Evolutionary conservation across 1,284 basidiomycete species (phyloP).

Genomic region (Leccinum pallidistipes): DNA sequence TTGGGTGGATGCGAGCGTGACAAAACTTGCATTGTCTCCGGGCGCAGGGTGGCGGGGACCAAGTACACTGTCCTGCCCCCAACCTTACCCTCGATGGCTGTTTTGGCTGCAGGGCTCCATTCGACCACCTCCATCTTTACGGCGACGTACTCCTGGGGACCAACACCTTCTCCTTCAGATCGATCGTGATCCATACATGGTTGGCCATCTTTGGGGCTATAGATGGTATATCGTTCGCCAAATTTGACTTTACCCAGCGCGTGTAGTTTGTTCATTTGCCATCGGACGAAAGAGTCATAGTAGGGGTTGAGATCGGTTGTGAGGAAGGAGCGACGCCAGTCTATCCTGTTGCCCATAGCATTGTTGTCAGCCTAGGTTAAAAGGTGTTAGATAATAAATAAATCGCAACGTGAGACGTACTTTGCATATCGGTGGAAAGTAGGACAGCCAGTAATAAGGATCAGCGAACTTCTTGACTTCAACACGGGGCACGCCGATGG

Average conservation of each 20-base stretch:
- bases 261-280: conserved; percentile 97
- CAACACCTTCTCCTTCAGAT: conserved; percentile 91
- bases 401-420: conserved; percentile 42
- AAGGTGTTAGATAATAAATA: conserved; percentile 5
- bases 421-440: conserved; percentile 96
- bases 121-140: conserved; percentile 94
- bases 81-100: conserved; percentile 64
- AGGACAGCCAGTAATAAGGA: conserved; percentile 88
- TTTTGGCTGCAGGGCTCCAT: conserved; percentile 70
- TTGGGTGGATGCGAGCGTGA: conserved; percentile 6
- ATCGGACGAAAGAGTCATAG: conserved; percentile 96
- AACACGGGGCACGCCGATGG: conserved; percentile 81
- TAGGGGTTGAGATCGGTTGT: conserved; percentile 97
- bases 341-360: conserved; percentile 89
- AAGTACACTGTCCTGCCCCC: conserved; percentile 85
- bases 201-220: conserved; percentile 98
- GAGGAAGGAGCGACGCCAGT: conserved; percentile 96
- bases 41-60: conserved; percentile 93
- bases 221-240: conserved; percentile 98
- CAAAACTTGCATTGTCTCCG: conserved; percentile 86
- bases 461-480: conserved; percentile 98
- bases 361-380: conserved; percentile 71
- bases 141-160: conserved; percentile 97
- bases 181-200: conserved; percentile 99
- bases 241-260: conserved; percentile 92